Base-by-base conservation (phyloP, 2,329 filamentous ascomycete species). In the Diaporthe caulivora region DNA sequence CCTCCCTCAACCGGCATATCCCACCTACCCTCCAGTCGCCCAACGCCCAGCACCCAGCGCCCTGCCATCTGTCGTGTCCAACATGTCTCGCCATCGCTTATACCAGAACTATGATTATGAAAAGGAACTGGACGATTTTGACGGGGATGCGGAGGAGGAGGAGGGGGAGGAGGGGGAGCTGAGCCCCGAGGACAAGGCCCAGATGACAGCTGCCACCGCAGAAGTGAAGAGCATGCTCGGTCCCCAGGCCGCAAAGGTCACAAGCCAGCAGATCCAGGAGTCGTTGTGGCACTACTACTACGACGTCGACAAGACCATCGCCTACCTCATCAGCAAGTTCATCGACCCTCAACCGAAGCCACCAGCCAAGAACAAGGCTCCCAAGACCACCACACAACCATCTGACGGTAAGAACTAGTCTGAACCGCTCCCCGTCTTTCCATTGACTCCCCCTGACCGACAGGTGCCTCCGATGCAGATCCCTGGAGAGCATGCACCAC, bases 271-370 rank as follows among this genome's bases (percentile, higher is more conserved):
- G 80, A 96, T 98, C 75, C 91, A 97, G 81, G 96, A 98, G 75
- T 90, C 95, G 0, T 84, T 99, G 21, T 98, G 95, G 95, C 91
- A 99, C 83, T 98, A 98, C 83, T 98, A 96, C 82, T 98, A 95
- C 81, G 95, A 99, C 79, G 87, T 98, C 40, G 93, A 92, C 72
- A 98, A 98, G 83, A 91, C 94, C 1, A 92, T 97, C 49, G 87
- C 89, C 72, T 98, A 97, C 80, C 83, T 99, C 73, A 89, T 91
- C 76, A 93, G 92, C 87, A 92, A 87, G 42, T 89, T 86, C 76
- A 84, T 90, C 77, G 82, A 84, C 10, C 84, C 84, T 57, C 80
- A 84, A 24, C 77, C 79, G 31, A 80, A 82, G 21, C 87, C 87
- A 78, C 78, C 83, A 13, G 73, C 79, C 10, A 85, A 81, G 79